Evolutionary conservation across 768 basidiomycete species (phyloP).

Genomic region (Termitomyces sp.): DNA sequence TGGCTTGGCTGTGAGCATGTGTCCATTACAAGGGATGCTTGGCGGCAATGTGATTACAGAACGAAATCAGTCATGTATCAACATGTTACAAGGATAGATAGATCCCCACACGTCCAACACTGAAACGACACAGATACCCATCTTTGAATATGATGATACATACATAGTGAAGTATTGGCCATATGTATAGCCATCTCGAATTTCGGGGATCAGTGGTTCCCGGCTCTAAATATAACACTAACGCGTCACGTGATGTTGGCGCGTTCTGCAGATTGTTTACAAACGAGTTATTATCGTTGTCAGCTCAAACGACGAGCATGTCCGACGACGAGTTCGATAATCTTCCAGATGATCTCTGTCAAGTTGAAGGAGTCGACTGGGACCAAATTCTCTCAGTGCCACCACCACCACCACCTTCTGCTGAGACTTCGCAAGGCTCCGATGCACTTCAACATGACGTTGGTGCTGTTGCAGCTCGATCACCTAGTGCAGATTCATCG

Average conservation of each 20-base stretch:
- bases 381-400: conserved; percentile 27
- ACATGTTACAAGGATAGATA: conserved; percentile 8
- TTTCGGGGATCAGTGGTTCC: neutral
- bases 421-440: conserved; percentile 25
- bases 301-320: conserved; percentile 18
- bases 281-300: too few relatives aligned
- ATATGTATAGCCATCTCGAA: neutral
- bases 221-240: neutral
- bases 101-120: conserved; percentile 2
- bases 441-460: neutral
- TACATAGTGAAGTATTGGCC: conserved; percentile 2
- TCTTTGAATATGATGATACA: conserved; percentile 9
- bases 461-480: conserved; percentile 6
- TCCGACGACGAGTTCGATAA: conserved; percentile 52
- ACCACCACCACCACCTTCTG: conserved; percentile 4
- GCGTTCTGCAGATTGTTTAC: neutral
- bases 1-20: conserved; percentile 18
- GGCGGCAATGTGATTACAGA: conserved; percentile 12
- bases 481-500: conserved; percentile 15
- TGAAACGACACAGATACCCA: conserved; percentile 10
- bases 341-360: conserved; percentile 51
- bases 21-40: conserved; percentile 14
- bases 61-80: conserved; percentile 10
- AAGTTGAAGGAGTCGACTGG: conserved; percentile 49
- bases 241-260: conserved; percentile 8